Percentiles rank a stretch among this genome's conserved stretches.
These are phyloP conservation scores for Claviceps africana DNA, from an alignment of 2,329 filamentous ascomycete species.

Conservation along the genomic window DNA sequence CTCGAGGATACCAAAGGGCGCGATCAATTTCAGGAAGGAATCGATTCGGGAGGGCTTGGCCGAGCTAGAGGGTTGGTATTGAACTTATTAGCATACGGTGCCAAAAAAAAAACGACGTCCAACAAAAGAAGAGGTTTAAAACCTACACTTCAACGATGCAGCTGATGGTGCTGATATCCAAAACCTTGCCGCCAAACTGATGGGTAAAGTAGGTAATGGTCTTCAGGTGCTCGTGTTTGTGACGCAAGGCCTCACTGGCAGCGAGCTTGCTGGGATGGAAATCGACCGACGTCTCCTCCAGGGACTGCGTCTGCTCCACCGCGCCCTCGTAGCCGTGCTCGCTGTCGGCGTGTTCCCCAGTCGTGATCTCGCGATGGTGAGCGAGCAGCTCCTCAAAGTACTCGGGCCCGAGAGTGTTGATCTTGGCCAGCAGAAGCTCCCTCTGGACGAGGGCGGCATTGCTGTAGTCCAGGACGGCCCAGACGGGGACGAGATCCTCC, in stretches of 20 bases:
- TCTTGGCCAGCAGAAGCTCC: slow-evolving; percentile 86
- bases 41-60: slow-evolving; percentile 91
- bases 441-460: slow-evolving; percentile 85
- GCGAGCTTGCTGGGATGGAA: slow-evolving; percentile 85
- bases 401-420: slow-evolving; percentile 92
- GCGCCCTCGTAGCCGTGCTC: slow-evolving; percentile 30
- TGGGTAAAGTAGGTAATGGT: slow-evolving; percentile 93
- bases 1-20: slow-evolving; percentile 90
- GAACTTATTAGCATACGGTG: background rate
- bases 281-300: slow-evolving; percentile 43
- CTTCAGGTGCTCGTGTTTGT: slow-evolving; percentile 95
- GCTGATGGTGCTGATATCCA: slow-evolving; percentile 96
- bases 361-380: slow-evolving; percentile 81
- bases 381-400: slow-evolving; percentile 95
- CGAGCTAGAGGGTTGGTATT: slow-evolving; percentile 37
- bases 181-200: slow-evolving; percentile 92
- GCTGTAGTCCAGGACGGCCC: slow-evolving; percentile 96
- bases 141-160: slow-evolving; percentile 96
- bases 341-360: slow-evolving; percentile 24
- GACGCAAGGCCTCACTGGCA: slow-evolving; percentile 74
- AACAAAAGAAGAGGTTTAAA: slow-evolving; percentile 13
- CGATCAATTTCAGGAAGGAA: slow-evolving; percentile 91
- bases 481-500: slow-evolving; percentile 93
- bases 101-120: no score
- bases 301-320: slow-evolving; percentile 21